Conservation (phyloP, 2,329 filamentous ascomycete genomes). For the Cercospora janseana region DNA sequence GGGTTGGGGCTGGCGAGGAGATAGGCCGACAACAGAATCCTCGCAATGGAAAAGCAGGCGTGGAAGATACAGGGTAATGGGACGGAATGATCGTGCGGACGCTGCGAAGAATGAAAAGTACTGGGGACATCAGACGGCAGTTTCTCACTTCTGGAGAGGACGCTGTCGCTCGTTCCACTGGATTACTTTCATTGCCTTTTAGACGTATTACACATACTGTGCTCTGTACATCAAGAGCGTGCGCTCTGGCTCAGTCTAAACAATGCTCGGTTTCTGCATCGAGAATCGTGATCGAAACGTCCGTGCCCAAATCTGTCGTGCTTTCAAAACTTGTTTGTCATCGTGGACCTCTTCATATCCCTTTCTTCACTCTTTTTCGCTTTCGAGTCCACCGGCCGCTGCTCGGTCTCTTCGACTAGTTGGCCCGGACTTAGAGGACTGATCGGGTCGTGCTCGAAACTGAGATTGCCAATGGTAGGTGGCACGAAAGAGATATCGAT, state of each 20-base stretch:
- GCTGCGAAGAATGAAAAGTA: too few species aligned
- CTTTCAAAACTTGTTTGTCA: conserved; percentile 11
- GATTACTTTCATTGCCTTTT: too few species aligned
- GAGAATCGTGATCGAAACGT: neutral
- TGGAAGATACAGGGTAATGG: too few species aligned
- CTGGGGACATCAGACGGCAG: too few species aligned
- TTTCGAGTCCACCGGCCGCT: conserved; percentile 54
- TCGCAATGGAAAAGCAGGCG: too few species aligned
- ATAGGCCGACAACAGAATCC: too few species aligned
- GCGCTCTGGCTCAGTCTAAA: neutral
- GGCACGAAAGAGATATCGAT: neutral
- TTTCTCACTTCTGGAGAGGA: too few species aligned
- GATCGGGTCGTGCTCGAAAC: conserved; percentile 15
- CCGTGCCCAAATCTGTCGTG: neutral
- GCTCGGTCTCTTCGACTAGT: neutral
- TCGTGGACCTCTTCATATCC: conserved; percentile 11
- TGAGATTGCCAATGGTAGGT: conserved; percentile 12
- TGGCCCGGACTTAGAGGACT: conserved; percentile 9
- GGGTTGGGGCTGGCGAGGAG: too few species aligned
- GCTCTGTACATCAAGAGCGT: neutral
- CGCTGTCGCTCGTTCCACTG: too few species aligned
- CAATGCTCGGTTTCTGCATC: neutral
- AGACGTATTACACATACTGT: conserved; percentile 6
- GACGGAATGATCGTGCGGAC: too few species aligned
- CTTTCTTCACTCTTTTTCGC: conserved; percentile 49